These are phyloP conservation scores for Podospora australis DNA, from an alignment of 495 filamentous ascomycete genomes.

Conservation along the genomic window DNA sequence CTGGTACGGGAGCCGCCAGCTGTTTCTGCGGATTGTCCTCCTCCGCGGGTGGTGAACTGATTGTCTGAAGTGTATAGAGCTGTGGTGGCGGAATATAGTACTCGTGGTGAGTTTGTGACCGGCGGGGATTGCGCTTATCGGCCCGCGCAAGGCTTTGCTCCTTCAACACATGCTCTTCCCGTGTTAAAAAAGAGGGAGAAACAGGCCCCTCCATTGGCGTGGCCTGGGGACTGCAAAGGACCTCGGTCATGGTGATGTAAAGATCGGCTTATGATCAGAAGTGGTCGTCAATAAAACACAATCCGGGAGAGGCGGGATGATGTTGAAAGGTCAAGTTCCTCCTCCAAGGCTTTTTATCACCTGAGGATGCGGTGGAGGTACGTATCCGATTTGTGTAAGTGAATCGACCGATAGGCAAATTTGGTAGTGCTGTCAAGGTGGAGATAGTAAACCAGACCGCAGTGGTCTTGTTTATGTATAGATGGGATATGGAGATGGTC, in stretches of 20 bases:
- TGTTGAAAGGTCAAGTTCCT: too few species aligned
- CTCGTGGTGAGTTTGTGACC: constrained; percentile 28
- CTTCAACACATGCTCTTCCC: constrained; percentile 25
- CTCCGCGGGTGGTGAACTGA: constrained; percentile 8
- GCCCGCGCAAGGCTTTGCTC: constrained; percentile 14
- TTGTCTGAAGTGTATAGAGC: constrained; percentile 14
- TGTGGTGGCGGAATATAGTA: constrained; percentile 21
- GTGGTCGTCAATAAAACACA: background rate
- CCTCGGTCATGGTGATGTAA: constrained; percentile 21
- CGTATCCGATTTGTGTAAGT: too few species aligned
- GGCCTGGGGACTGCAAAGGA: constrained; percentile 15
- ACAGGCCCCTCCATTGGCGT: constrained; percentile 9
- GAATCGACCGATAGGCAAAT: constrained; percentile 1
- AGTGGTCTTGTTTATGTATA: background rate
- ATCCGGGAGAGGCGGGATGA: too few species aligned
- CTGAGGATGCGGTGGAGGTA: too few species aligned
- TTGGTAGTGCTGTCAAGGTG: constrained; percentile 1
- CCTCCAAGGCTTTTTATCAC: too few species aligned
- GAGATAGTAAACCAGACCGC: background rate
- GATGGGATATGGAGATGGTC: background rate
- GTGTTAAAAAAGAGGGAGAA: constrained; percentile 14
- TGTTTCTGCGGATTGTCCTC: constrained; percentile 3
- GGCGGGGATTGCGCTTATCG: constrained; percentile 21
- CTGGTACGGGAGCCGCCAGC: background rate
- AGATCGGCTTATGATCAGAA: background rate